phyloP scores from a whole-genome alignment of 2,329 filamentous ascomycete species.

The Aphanoascus verrucosus region DNA sequence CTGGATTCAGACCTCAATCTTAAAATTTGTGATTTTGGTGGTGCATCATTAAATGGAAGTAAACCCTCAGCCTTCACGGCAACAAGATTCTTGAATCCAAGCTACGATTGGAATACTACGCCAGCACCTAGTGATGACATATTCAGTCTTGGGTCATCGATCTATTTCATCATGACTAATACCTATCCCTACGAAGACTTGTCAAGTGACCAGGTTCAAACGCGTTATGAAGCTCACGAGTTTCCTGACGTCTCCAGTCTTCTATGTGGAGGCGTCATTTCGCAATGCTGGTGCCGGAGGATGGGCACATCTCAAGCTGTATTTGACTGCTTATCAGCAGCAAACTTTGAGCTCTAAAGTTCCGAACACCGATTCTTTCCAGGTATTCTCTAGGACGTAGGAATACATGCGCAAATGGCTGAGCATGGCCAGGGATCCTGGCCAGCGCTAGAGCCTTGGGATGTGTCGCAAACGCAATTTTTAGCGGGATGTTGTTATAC shows the following conservation, averaged over 20 bases:
- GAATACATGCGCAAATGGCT: no score
- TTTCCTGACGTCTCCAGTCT: constrained; percentile 18
- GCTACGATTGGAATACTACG: constrained; percentile 16
- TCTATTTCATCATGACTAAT: constrained; percentile 18
- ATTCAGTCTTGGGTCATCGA: constrained; percentile 18
- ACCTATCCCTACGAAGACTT: constrained; percentile 18
- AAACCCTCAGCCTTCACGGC: constrained; percentile 11
- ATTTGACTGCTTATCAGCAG: no score
- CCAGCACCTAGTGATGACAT: constrained; percentile 17
- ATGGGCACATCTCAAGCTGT: no score
- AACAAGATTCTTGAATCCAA: constrained; percentile 16
- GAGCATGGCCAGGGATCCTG: no score
- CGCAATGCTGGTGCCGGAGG: constrained; percentile 20
- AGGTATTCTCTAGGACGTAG: no score
- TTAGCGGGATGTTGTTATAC: no score
- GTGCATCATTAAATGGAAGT: constrained; percentile 24
- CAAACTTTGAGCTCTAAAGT: no score
- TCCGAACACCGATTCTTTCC: no score
- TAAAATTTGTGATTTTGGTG: constrained; percentile 31
- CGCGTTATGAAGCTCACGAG: constrained; percentile 13
- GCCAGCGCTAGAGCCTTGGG: no score
- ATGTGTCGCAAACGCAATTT: no score
- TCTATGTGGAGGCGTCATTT: constrained; percentile 17
- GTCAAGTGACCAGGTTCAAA: constrained; percentile 17
- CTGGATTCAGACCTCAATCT: constrained; percentile 28